Percentiles rank a stretch among this genome's conserved stretches.
Conservation (phyloP, 257 asterid species). For the Plectranthus barbatus region DNA sequence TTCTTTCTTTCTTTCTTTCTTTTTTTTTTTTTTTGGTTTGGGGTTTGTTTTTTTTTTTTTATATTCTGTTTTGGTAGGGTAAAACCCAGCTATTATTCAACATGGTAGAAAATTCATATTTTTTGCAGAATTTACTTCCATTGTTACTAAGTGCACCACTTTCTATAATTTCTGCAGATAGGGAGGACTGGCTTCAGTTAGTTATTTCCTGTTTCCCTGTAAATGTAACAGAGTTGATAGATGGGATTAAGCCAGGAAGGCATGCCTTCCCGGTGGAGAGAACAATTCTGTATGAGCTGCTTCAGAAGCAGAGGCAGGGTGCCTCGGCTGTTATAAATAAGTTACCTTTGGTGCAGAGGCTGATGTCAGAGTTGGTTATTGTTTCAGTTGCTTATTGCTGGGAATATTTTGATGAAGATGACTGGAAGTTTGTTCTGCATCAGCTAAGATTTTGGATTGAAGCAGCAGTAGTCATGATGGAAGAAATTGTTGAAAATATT, state of each 20-base stretch:
- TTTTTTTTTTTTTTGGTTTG: too few relatives aligned
- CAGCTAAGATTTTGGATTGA: constrained; percentile 89
- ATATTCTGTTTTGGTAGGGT: background rate
- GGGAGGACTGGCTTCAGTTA: constrained; percentile 82
- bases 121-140: background rate
- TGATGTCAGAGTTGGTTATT: constrained; percentile 62
- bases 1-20: too few relatives aligned
- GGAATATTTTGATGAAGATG: constrained; percentile 80
- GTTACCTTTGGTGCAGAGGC: constrained; percentile 60
- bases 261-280: constrained; percentile 45
- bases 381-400: constrained; percentile 86
- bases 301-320: constrained; percentile 74
- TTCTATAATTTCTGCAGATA: constrained; percentile 42
- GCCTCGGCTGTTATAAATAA: constrained; percentile 62
- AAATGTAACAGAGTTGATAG: constrained; percentile 33
- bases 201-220: constrained; percentile 80
- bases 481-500: constrained; percentile 75
- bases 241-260: constrained; percentile 55
- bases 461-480: constrained; percentile 69
- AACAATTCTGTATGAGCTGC: constrained; percentile 51
- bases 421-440: constrained; percentile 80
- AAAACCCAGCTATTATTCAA: background rate
- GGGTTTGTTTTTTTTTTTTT: constrained; percentile 2
- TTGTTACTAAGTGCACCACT: background rate
- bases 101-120: constrained; percentile 1